A percentile compares a stretch with the other conserved stretches of the same genome.
phyloP scores from a whole-genome alignment of 2,329 filamentous ascomycete genomes.

The Sporothrix inflata region DNA sequence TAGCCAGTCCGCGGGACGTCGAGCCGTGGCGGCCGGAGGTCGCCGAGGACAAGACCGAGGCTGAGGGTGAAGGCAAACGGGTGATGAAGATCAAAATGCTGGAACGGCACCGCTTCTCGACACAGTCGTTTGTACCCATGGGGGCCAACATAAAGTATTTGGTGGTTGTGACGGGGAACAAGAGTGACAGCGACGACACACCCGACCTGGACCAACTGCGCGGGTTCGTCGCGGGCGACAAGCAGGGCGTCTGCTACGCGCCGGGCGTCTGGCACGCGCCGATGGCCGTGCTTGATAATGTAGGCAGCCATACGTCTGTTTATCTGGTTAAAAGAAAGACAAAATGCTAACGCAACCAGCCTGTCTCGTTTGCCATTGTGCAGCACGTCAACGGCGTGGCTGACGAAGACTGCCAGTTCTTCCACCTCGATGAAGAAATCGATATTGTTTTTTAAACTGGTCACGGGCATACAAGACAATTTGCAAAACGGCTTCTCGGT shows the following conservation, averaged over 20 bases:
- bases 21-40: background rate
- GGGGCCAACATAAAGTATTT: constrained; percentile 21
- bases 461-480: background rate
- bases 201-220: constrained; percentile 19
- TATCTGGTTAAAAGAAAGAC: no score
- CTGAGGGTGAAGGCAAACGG: background rate
- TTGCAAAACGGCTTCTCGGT: background rate
- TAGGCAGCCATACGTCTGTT: no score
- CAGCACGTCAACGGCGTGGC: constrained; percentile 27
- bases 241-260: constrained; percentile 27
- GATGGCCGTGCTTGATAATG: constrained; percentile 24
- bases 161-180: background rate
- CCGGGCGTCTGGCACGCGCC: constrained; percentile 29
- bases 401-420: constrained; percentile 28
- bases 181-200: background rate
- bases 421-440: constrained; percentile 18
- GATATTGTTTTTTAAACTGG: constrained; percentile 24
- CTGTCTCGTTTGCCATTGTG: constrained; percentile 23
- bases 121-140: constrained; percentile 30
- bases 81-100: constrained; percentile 17
- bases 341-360: no score
- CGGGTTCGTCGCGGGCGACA: constrained; percentile 24
- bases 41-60: no score
- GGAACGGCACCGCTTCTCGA: constrained; percentile 24
- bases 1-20: constrained; percentile 21